Evolutionary conservation across 768 basidiomycete genomes (phyloP).

Genomic region (Kondoa subrosea): DNA sequence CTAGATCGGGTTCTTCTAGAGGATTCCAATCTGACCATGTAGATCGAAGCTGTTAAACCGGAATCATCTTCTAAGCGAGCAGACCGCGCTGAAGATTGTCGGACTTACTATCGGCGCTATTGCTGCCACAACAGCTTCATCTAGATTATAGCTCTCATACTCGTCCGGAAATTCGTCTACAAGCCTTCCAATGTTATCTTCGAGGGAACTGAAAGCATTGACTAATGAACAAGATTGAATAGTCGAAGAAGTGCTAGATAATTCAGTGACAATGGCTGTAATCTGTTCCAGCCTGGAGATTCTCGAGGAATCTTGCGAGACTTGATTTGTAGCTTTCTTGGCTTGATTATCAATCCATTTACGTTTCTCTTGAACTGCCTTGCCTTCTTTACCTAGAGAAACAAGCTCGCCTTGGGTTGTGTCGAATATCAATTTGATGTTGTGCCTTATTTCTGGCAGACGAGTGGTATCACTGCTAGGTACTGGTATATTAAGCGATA

Average conservation of each 20-base stretch:
- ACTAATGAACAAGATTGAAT: background rate
- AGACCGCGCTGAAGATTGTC: background rate
- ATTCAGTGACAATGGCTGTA: slow-evolving; percentile 2
- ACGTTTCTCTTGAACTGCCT: slow-evolving; percentile 60
- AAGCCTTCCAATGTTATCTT: background rate
- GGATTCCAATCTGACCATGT: slow-evolving; percentile 68
- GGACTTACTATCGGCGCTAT: slow-evolving; percentile 54
- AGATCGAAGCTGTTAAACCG: slow-evolving; percentile 42
- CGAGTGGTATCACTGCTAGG: slow-evolving; percentile 60
- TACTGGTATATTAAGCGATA: slow-evolving; percentile 47
- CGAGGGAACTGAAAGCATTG: background rate
- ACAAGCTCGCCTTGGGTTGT: slow-evolving; percentile 68
- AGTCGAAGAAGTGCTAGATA: background rate
- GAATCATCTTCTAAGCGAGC: slow-evolving; percentile 3
- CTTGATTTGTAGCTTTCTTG: background rate
- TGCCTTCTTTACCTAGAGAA: slow-evolving; percentile 76
- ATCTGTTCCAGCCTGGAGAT: slow-evolving; percentile 10
- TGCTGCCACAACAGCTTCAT: slow-evolving; percentile 84
- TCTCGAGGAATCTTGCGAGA: background rate
- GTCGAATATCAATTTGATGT: slow-evolving; percentile 69
- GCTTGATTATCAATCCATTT: slow-evolving; percentile 43
- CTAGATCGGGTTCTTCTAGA: slow-evolving; percentile 49
- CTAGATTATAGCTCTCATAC: slow-evolving; percentile 59
- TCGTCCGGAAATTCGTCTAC: slow-evolving; percentile 35
- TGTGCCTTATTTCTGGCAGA: slow-evolving; percentile 93